Base-by-base conservation (phyloP, 164 flowering plant genomes). In the Aristolochia fimbriata region DNA sequence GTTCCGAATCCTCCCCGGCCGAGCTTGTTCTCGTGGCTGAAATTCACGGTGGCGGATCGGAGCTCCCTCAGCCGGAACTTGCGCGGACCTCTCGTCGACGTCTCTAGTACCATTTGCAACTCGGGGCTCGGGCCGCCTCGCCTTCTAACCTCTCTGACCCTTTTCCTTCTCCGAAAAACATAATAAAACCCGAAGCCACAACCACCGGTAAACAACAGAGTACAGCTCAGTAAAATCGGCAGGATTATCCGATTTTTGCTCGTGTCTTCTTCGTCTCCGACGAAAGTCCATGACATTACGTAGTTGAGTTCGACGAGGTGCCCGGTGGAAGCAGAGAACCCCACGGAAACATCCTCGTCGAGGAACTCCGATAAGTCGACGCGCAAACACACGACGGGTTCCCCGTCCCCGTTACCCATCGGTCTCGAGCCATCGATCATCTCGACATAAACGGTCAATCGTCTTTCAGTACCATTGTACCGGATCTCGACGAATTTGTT, bases 1-100 rank as follows among this genome's bases (percentile, higher is more conserved):
- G 68, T 72, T 23, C 91, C 91, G 47, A 76, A 87, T 3, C 87
- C 95, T 1, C 91, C 91, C 67, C 67, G 65, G 23, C 91, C 94
- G 0, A 87, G 76, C 76, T 75, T 76, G 73, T 80, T 73, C 43
- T 62, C 70, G n/a, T 61, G 60, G 46, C 62, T 60, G 65, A 82
- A 86, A 41, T 76, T 72, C 21, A 63, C 71, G 0, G 87, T 86
- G n/a, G 87, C 83, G 16, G 57, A 51, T 54, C 65, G 67, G 25
- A 86, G 77, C 10, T 84, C 82, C 61, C 57, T 76, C n/a, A 80
- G 65, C 24, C 22, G 24, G 71, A 79, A 81, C 60, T 69, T 81
- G 47, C 51, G 59, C 0, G 87, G 86, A 11, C 78, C 78, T 47
- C 57, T 63, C 2, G 78, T 64, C 9, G 76, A 70, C 11, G 41